Conservation (phyloP, 2,329 filamentous ascomycete species). For the Kalmusia sp. region DNA sequence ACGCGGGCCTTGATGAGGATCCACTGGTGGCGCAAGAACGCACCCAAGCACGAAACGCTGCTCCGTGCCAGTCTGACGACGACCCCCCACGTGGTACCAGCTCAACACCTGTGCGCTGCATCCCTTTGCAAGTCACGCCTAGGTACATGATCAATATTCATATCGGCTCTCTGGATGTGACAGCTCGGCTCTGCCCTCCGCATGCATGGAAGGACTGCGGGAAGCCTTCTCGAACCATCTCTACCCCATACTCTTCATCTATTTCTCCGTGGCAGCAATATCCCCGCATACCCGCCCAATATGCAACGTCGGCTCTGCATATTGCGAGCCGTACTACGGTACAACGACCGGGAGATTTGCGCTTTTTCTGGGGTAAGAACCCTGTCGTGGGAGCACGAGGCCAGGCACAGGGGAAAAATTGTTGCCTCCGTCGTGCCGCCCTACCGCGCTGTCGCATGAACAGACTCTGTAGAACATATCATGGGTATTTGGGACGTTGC, state of each 20-base stretch:
- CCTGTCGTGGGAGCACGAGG: conserved; percentile 33
- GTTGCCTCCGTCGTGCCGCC: conserved; percentile 27
- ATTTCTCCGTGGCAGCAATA: conserved; percentile 34
- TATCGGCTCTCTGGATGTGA: neutral
- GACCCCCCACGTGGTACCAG: neutral
- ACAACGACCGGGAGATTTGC: conserved; percentile 41
- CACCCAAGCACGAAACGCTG: conserved; percentile 36
- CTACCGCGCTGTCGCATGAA: conserved; percentile 30
- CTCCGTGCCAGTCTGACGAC: conserved; percentile 20
- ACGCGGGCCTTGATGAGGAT: conserved; percentile 23
- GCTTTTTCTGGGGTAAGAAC: conserved; percentile 38
- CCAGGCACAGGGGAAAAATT: conserved; percentile 19
- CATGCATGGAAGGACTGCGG: conserved; percentile 27
- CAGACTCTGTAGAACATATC: too few species aligned
- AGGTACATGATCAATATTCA: conserved; percentile 8
- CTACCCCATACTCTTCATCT: conserved; percentile 42
- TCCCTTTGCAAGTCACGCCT: conserved; percentile 15
- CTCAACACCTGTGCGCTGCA: neutral
- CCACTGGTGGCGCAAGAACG: conserved; percentile 30
- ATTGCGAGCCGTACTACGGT: conserved; percentile 23
- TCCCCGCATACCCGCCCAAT: conserved; percentile 41
- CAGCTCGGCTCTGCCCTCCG: neutral
- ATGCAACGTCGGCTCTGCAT: conserved; percentile 27
- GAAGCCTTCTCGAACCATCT: conserved; percentile 37
- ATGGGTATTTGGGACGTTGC: conserved; percentile 5